These are phyloP conservation scores for Galerina marginata DNA, from an alignment of 768 basidiomycete genomes.

Conservation along the genomic window DNA sequence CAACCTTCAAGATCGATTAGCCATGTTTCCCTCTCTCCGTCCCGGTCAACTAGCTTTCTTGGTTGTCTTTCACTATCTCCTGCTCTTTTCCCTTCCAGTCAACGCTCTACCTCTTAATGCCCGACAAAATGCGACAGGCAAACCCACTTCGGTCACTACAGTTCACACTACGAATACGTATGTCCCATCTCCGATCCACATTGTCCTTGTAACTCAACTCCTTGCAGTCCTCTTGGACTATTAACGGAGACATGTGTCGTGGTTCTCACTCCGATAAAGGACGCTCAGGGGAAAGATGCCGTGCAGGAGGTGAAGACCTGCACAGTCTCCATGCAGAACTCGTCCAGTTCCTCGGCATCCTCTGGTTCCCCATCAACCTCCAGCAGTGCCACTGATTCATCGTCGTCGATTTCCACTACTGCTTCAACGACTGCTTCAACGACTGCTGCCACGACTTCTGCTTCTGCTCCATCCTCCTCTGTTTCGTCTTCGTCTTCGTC, in stretches of 20 bases:
- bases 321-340: conserved; percentile 39
- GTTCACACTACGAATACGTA: conserved; percentile 53
- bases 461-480: conserved; percentile 13
- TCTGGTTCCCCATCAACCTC: conserved; percentile 15
- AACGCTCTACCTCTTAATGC: conserved; percentile 42
- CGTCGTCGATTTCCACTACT: conserved; percentile 13
- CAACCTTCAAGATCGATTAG: conserved; percentile 35
- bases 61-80: conserved; percentile 44
- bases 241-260: conserved; percentile 65
- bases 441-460: conserved; percentile 1
- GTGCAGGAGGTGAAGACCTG: conserved; percentile 61
- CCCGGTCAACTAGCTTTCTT: conserved; percentile 37
- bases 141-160: conserved; percentile 47
- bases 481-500: conserved; percentile 16
- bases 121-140: conserved; percentile 37
- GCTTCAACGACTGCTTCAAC: conserved; percentile 15
- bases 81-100: conserved; percentile 36
- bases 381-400: conserved; percentile 11
- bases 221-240: conserved; percentile 50
- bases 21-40: conserved; percentile 45
- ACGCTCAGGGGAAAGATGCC: conserved; percentile 50
- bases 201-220: conserved; percentile 19
- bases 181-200: conserved; percentile 25
- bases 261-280: conserved; percentile 59
- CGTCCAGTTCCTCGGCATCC: conserved; percentile 27